Base-by-base conservation (phyloP, 2,329 filamentous ascomycete species). In the Metarhizium sp. region DNA sequence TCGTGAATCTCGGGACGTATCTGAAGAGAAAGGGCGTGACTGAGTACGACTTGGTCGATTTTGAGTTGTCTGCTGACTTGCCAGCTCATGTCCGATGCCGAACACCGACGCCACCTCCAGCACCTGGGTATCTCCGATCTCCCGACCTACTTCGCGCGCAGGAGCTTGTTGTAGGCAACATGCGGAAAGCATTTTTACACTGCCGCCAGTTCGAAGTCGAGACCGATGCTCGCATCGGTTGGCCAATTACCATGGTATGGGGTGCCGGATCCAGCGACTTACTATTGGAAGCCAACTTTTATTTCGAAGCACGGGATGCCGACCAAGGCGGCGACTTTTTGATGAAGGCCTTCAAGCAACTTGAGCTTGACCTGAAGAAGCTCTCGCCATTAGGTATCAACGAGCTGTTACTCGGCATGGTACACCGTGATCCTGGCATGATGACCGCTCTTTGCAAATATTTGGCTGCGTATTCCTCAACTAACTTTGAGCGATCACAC, bases 1-100 rank as follows among this genome's bases (percentile, higher is more conserved):
- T 78, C 25, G 75, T 79, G 52, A 77, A 78, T 54, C 65, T 79
- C 52, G 75, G 76, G 50, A 78, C 76, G 13, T 79, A 79, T 60
- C 66, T 79, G 25, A 78, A 78, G 63, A 69, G 77, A 53, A 79
- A 79, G 59, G 77, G 77, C 36, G 75, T 79, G 29, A 78, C 77
- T 11, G 76, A 78, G 60, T 78, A 78, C 60, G 77, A 79, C 55
- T 69, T 79, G 59, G 69, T 76, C 49, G 74, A 76, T 60, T 74
- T 75, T 53, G 72, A 75, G 57, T 62, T 71, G 45, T 67, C 72
- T 14, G 69, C 71, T 52, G 69, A 75, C 57, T 66, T 75, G 20
- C 73, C 73, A 25, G 67, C 70, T 2, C 72, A 75, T 52, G 69
- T 75, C 34, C 71, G 71, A 60, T 75, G 73, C 52, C 71, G 73